Evolutionary conservation across 371 early-diverging fungal species (phyloP).

Genomic region (Blakeslea trispora): DNA sequence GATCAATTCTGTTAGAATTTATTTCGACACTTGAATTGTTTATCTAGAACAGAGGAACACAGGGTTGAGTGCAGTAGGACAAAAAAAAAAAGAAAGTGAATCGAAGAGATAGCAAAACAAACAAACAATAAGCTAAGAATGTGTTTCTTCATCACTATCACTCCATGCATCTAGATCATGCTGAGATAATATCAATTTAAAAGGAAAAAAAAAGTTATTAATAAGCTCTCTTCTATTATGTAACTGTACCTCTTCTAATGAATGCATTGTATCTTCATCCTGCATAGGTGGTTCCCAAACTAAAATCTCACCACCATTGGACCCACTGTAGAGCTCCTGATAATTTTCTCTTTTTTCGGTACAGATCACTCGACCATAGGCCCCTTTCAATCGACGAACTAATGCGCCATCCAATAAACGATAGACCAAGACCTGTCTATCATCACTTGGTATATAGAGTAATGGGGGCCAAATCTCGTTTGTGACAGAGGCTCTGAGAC

Average conservation of each 20-base stretch:
- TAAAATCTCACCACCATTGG: slow-evolving; percentile 67
- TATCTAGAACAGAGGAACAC: no score
- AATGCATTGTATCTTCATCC: slow-evolving; percentile 15
- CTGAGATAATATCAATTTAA: slow-evolving; percentile 19
- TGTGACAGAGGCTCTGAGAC: slow-evolving; percentile 49
- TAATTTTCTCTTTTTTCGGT: slow-evolving; percentile 55
- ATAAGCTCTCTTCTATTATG: no score
- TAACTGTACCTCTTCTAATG: slow-evolving; percentile 7
- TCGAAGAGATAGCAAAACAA: slow-evolving; percentile 7
- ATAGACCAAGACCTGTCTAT: slow-evolving; percentile 58
- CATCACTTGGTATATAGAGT: slow-evolving; percentile 64
- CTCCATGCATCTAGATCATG: slow-evolving; percentile 32
- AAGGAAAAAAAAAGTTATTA: slow-evolving; percentile 1
- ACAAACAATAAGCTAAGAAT: no score
- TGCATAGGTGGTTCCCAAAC: slow-evolving; percentile 61
- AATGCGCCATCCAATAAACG: slow-evolving; percentile 59
- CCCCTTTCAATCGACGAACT: slow-evolving; percentile 58
- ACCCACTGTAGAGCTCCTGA: slow-evolving; percentile 70
- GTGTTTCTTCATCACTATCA: slow-evolving; percentile 24
- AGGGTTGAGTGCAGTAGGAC: no score
- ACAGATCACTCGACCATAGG: slow-evolving; percentile 66
- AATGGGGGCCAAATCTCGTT: slow-evolving; percentile 54
- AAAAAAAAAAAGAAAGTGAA: no score
- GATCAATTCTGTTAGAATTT: no score
- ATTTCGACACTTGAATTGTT: no score